Base-by-base conservation (phyloP, 371 early-diverging fungal species). In the Mortierella sp. region DNA sequence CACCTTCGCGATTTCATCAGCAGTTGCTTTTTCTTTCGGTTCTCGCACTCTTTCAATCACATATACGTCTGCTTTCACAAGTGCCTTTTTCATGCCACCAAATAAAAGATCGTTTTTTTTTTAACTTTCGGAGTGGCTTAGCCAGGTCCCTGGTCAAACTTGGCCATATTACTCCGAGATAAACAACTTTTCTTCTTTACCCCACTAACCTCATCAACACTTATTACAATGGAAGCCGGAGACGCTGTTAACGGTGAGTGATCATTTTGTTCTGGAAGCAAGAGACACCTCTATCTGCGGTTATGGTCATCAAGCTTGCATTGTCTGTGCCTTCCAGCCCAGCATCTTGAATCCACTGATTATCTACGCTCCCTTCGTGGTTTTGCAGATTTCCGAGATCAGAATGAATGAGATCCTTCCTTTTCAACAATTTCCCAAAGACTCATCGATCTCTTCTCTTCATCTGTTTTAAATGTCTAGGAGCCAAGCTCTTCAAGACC, bases 401-500 rank as follows among this genome's bases (percentile, higher is more conserved):
- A 17, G 12, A 14, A 19, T 24, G 17, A 27, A 24, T 54, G 31
- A 34, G 44, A 44, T 31, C 46, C 24, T 1, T 4, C 23, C 14
- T 12, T 6, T 11, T 44, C 34, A 37, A n/a, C 3, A 44, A 21
- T 19, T n/a, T 6, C 21, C 19, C 44, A 8, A 8, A 21, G 15
- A 4, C 26, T 39, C 49, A 12, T 48, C 3, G 51, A 37, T 14
- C n/a, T 1, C 3, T 30, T 23, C 19, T 39, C n/a, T 42, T 56
- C 11, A 21, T 24, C 32, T 46, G 34, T 48, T 23, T 8, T n/a
- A n/a, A 50, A 37, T 12, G 3, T 30, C 37, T 50, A 73, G 98
- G 98, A 85, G 97, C 97, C 79, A 95, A 96, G 90, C 95, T 98
- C 85, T 99, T 99, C 94, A 96, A 97, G 91, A 97, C 97, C 73